Conservation (phyloP, 306 rosid species). For the Dicorynia guianensis region DNA sequence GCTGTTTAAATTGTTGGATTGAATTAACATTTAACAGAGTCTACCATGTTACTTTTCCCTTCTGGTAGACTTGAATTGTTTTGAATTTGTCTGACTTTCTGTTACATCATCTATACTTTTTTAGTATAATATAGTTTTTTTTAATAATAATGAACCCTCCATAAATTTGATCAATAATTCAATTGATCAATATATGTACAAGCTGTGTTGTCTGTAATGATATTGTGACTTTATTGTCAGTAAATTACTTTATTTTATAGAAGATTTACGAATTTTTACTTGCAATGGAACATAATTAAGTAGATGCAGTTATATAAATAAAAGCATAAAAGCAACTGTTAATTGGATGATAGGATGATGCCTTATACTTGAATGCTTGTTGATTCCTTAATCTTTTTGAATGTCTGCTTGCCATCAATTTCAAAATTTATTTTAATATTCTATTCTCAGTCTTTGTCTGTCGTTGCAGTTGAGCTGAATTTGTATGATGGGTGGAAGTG, state of each 20-base stretch:
- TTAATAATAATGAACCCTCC: too few species aligned
- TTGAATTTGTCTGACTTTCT: too few species aligned
- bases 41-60: too few species aligned
- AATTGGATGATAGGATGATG: not conserved
- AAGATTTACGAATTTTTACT: not conserved
- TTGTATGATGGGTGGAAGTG: conserved; percentile 71
- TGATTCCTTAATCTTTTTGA: not conserved
- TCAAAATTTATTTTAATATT: not conserved
- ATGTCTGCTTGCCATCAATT: not conserved
- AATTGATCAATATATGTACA: too few species aligned
- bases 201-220: not conserved
- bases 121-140: too few species aligned
- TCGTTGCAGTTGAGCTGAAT: conserved; percentile 37
- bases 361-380: not conserved
- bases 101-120: too few species aligned
- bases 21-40: too few species aligned
- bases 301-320: not conserved
- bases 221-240: too few species aligned
- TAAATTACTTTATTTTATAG: not conserved
- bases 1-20: too few species aligned
- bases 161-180: too few species aligned
- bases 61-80: too few species aligned
- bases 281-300: not conserved
- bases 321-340: not conserved
- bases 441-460: not conserved